Evolutionary conservation across 768 basidiomycete species (phyloP).

Genomic region (Leucocoprinus sp.): DNA sequence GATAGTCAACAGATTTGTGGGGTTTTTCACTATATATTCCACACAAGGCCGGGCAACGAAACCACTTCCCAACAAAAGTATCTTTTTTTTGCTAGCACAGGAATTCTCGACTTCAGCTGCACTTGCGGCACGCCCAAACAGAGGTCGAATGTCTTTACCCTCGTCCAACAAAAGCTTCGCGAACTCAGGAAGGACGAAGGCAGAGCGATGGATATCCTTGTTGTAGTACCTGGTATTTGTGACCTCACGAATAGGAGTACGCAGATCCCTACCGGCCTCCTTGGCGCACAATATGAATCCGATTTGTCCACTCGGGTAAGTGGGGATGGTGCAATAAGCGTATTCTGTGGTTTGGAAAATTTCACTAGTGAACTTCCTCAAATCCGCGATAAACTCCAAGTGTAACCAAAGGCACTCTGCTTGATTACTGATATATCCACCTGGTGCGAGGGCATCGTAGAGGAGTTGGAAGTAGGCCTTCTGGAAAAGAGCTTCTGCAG

Average conservation of each 20-base stretch:
- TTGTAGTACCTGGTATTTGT: constrained; percentile 80
- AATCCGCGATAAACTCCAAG: constrained; percentile 72
- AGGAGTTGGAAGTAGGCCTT: constrained; percentile 96
- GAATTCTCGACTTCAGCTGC: constrained; percentile 18
- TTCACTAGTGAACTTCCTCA: constrained; percentile 56
- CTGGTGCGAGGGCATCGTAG: constrained; percentile 80
- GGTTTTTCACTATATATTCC: constrained; percentile 81
- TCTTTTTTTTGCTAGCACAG: constrained; percentile 45
- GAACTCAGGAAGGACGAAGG: constrained; percentile 94
- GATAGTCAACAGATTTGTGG: constrained; percentile 77
- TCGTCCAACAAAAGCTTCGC: constrained; percentile 69
- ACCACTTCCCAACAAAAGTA: constrained; percentile 90
- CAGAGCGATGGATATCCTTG: constrained; percentile 63
- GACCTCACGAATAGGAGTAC: constrained; percentile 65
- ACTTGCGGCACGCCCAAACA: constrained; percentile 60
- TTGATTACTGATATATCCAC: constrained; percentile 92
- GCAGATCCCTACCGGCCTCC: constrained; percentile 60
- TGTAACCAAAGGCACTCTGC: constrained; percentile 96
- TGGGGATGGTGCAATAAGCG: constrained; percentile 94
- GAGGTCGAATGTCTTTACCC: constrained; percentile 59
- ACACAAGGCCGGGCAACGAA: constrained; percentile 96
- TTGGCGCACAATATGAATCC: constrained; percentile 90
- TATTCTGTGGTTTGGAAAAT: constrained; percentile 83
- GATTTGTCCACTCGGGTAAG: constrained; percentile 98
- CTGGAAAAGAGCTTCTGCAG: constrained; percentile 90